Base-by-base conservation (phyloP, 202 grass and related monocot genomes). In the Eragrostis tef region DNA sequence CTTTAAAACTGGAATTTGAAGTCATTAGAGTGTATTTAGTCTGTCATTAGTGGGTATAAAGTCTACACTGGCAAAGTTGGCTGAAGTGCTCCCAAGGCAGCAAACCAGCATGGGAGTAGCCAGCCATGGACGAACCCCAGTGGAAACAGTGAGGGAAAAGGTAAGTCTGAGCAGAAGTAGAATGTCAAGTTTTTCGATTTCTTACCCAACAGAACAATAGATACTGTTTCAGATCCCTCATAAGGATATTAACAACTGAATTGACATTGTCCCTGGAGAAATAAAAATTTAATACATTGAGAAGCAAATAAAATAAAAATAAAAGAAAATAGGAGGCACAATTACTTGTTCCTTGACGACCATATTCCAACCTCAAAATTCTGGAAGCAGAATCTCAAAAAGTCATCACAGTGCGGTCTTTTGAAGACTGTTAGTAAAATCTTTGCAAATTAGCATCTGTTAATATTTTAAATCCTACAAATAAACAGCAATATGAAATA, bases 131-230 rank as follows among this genome's bases (percentile, higher is more conserved):
- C 71, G 58, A 46, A 89, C 51, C 58, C 70, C 31, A 85, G 47
- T 12, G 11, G 11, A 71, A 80, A 76, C 25, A 27, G 75, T 75
- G 63, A 75, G 47, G 25, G 49, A 80, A 20, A 80, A 58, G 51
- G 2, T 46, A 62, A 9, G 19, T 0, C 25, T 39, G 34, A 75
- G n/a, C 61, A 84, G 2, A 48, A 17, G 11, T 46, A 76, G 25
- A 46, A 49, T 21, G 66, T 41, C 65, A 3, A 16, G 27, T 12
- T 11, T 71, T 73, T 75, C 46, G 41, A 70, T 78, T 62, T 80
- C 81, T 87, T 90, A 95, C 92, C 95, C 95, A 98, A 79, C 79
- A 91, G 82, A 98, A 98, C 46, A 95, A 80, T 58, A 98, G 74
- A 42, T 91, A 74, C 11, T 78, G 70, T 79, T 79, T 93, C 36